Base-by-base conservation (phyloP, 805 yeast genomes). In the Ogataea philodendri region DNA sequence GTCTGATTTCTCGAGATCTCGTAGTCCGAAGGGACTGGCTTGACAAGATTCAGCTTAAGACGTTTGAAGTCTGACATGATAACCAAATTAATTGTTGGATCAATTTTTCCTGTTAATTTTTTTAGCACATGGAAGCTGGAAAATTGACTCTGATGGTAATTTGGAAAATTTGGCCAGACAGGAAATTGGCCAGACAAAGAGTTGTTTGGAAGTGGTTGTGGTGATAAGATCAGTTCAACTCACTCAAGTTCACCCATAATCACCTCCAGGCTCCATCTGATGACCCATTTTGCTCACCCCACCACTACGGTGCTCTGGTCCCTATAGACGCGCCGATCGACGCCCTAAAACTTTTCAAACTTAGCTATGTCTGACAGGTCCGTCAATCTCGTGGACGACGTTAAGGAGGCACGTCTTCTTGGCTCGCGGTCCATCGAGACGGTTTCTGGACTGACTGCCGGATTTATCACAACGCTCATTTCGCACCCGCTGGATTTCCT, bases 401-500 rank as follows among this genome's bases (percentile, higher is more conserved):
- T 35, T 21, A 25, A 31, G 22, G 41, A 37, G 25, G 17, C 40
- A 29, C 26, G 26, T 11, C 31, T 26, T 7, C 21, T 39, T 23
- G 41, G 46, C 6, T 17, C 43, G 7, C 43, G 47, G 14, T 31
- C 54, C 3, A 36, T 51, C 25, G 93, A 88, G 52, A 53, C 77
- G 0, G 54, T 79, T 1, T 70, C 93, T 0, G 97, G 97, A 0
- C 58, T 89, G 5, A 54, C 77, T 2, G 95, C 96, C 0, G 98
- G 98, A 0, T 71, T 80, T 23, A 59, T 76, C 9, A 81, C 96
- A 5, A 89, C 97, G 1, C 47, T 84, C 2, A 65, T 82, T 1
- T 81, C 90, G 19, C 98, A 93, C 55, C 98, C 98, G 1, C 61
- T 93, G 29, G 98, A 93, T 59, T 67, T 93, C 33, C 62, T 89